Base-by-base conservation (phyloP, 768 basidiomycete species). In the Terana coerulea region DNA sequence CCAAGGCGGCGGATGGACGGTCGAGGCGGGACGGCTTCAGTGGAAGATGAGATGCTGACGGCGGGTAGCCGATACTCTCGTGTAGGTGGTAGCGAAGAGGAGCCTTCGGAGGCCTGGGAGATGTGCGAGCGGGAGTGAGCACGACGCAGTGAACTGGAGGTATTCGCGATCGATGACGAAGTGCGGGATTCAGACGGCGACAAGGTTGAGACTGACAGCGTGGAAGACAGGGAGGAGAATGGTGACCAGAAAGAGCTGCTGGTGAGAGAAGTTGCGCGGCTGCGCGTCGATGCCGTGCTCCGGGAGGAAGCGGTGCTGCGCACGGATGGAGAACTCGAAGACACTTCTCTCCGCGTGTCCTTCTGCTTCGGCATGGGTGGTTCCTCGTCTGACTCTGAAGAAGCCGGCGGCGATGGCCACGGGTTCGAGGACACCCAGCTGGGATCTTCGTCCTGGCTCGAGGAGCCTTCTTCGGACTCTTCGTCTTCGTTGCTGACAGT, bases 341-440 rank as follows among this genome's bases (percentile, higher is more conserved):
- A 58, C 43, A 47, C 28, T 21, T 29, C 26, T 17, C 46, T 44
- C 45, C 48, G 45, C 29, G 25, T 21, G 12, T 40, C 37, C 19
- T 40, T 9, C 31, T 34, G 22, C 10, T 22, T 11, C 35, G 21
- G 15, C 17, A 21, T 53, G 28, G 31, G 43, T 25, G 36, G 40
- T 12, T 61, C 58, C n/a, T 55, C 58, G 11, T 64, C 64, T 12
- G 62, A 59, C 17, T 61, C 63, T 12, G 64, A 60, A 3, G 59
- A 56, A 30, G 35, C 19, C 2, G 62, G 51, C 2, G 62, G 57
- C 3, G 64, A 54, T 2, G 61, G 52, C 51, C 61, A 65, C 15
- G 64, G 33, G 8, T 58, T 53, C 61, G 67, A 69, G 15, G 61
- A 49, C 35, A 75, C 72, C 83, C 83, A 86, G 61, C 81, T 83